phyloP scores from a whole-genome alignment of 495 filamentous ascomycete genomes.

The Chlorociboria aeruginascens region DNA sequence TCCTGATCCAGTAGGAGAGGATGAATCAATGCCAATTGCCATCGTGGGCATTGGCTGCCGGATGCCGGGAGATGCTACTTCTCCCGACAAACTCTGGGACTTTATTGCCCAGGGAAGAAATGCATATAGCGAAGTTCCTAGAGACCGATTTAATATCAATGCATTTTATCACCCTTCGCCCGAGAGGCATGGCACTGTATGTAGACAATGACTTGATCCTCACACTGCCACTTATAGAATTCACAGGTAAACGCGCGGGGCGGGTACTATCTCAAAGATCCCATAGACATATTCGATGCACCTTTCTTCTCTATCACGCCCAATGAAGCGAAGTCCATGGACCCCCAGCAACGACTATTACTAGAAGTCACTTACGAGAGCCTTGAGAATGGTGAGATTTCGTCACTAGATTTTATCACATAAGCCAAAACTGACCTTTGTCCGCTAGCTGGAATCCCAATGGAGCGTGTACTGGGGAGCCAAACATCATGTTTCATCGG shows the following conservation, averaged over 20 bases:
- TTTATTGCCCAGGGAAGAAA: conserved; percentile 23
- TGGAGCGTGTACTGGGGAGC: conserved; percentile 17
- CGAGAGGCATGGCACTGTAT: not conserved
- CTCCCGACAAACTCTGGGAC: conserved; percentile 31
- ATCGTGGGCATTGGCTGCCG: conserved; percentile 26
- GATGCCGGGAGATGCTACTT: conserved; percentile 29
- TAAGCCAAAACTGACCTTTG: too few relatives aligned
- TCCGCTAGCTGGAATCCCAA: conserved; percentile 14
- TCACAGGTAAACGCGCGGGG: not conserved
- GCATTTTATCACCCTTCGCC: conserved; percentile 28
- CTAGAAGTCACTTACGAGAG: conserved; percentile 46
- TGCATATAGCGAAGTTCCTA: conserved; percentile 26
- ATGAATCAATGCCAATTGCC: conserved; percentile 22
- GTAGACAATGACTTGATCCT: not conserved
- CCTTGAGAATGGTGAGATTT: conserved; percentile 42
- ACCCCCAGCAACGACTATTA: conserved; percentile 42
- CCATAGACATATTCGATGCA: not conserved
- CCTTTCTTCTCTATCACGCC: conserved; percentile 38
- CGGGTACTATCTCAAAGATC: not conserved
- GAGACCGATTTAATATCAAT: conserved; percentile 30
- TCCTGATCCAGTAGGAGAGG: not conserved
- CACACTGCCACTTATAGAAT: not conserved
- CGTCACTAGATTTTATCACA: conserved; percentile 10
- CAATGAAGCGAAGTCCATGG: conserved; percentile 43
- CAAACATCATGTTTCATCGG: conserved; percentile 1